Conservation (phyloP, 306 rosid genomes). For the Geum urbanum region DNA sequence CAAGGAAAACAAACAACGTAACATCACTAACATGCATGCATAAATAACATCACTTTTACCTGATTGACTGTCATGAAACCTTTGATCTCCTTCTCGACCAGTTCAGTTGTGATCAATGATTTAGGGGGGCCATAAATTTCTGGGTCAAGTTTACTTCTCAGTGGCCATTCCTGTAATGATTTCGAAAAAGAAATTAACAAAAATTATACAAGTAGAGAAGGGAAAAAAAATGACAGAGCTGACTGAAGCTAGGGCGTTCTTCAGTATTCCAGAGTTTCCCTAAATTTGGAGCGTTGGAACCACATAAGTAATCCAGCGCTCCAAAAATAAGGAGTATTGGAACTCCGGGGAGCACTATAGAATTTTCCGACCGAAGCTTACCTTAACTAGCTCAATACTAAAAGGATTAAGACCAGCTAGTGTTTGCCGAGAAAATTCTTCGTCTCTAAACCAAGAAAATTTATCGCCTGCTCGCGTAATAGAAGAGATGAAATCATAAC, state of each 20-base stretch:
- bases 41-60: conserved; percentile 30
- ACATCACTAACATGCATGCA: not conserved
- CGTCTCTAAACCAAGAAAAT: too few relatives aligned
- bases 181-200: too few relatives aligned
- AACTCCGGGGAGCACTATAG: too few relatives aligned
- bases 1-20: not conserved
- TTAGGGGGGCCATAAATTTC: conserved; percentile 34
- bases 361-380: too few relatives aligned
- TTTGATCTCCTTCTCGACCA: conserved; percentile 29
- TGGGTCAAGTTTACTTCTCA: conserved; percentile 40
- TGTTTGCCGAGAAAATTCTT: conserved; percentile 47
- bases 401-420: conserved; percentile 46
- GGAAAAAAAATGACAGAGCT: too few relatives aligned
- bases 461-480: conserved; percentile 40
- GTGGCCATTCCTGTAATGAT: conserved; percentile 40
- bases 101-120: conserved; percentile 32
- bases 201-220: not conserved
- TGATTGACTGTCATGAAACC: conserved; percentile 36
- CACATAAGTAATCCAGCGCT: too few relatives aligned
- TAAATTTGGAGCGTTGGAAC: too few relatives aligned
- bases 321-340: too few relatives aligned
- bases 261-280: too few relatives aligned
- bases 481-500: not conserved
- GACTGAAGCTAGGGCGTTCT: too few relatives aligned
- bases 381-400: conserved; percentile 34